phyloP scores from a whole-genome alignment of 2,329 filamentous ascomycete species.

The Aspergillus eucalypticola region DNA sequence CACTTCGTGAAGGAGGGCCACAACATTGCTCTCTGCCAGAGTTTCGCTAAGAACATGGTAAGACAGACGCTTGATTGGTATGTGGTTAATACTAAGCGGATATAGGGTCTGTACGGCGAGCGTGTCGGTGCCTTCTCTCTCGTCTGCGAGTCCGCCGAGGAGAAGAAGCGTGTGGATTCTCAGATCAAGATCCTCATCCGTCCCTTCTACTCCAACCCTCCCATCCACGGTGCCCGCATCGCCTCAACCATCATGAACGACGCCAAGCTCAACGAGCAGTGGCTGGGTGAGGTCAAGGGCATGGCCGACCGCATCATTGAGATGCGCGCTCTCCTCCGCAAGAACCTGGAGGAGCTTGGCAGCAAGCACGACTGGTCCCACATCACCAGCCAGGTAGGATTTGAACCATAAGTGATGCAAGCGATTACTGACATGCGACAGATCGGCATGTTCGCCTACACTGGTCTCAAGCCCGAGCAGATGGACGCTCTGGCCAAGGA shows the following conservation, averaged over 20 bases:
- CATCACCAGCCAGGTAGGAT: conserved; percentile 77
- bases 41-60: conserved; percentile 99
- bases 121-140: conserved; percentile 96
- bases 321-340: conserved; percentile 92
- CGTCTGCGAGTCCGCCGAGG: conserved; percentile 78
- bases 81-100: no score
- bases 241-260: conserved; percentile 90
- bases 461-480: conserved; percentile 83
- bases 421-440: conserved; percentile 27
- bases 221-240: conserved; percentile 92
- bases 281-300: conserved; percentile 93
- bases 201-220: conserved; percentile 97
- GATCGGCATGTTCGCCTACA: conserved; percentile 99
- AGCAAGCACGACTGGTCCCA: conserved; percentile 98
- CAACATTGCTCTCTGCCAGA: conserved; percentile 83
- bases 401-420: neutral
- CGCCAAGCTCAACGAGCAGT: conserved; percentile 81
- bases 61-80: conserved; percentile 21
- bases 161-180: conserved; percentile 94
- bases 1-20: conserved; percentile 93
- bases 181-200: conserved; percentile 98
- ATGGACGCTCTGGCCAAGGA: conserved; percentile 91
- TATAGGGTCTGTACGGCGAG: conserved; percentile 91
- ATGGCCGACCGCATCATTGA: conserved; percentile 99
- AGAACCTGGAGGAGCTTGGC: conserved; percentile 91